Percentiles rank a stretch among this genome's conserved stretches.
Evolutionary conservation across 1,284 basidiomycete genomes (phyloP).

Genomic region (Rhodofomes roseus): DNA sequence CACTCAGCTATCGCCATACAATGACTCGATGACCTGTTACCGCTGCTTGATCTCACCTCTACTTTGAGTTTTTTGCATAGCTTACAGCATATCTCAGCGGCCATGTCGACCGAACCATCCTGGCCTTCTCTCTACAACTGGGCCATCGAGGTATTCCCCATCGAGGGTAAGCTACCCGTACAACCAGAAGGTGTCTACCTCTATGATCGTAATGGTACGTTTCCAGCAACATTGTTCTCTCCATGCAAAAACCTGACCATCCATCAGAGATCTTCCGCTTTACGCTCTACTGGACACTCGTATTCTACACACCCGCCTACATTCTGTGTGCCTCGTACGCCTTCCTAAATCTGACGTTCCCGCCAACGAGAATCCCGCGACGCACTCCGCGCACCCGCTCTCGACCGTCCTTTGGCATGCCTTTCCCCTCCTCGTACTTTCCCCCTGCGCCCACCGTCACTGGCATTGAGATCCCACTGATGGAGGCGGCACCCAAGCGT

Average conservation of each 20-base stretch:
- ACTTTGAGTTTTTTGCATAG: too few species aligned
- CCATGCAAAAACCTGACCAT: not conserved
- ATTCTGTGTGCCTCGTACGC: conserved; percentile 66
- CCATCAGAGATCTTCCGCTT: conserved; percentile 73
- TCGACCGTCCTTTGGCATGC: conserved; percentile 10
- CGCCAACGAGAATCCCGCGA: conserved; percentile 30
- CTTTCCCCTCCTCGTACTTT: conserved; percentile 12
- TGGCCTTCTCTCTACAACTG: conserved; percentile 50
- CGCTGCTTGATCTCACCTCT: too few species aligned
- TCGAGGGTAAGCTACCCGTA: conserved; percentile 34
- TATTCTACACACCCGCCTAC: conserved; percentile 72
- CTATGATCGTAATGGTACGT: conserved; percentile 29
- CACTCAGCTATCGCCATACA: too few species aligned
- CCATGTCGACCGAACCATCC: conserved; percentile 21
- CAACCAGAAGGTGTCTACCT: conserved; percentile 31
- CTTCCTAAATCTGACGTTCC: conserved; percentile 63
- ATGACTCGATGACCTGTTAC: too few species aligned
- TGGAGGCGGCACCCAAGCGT: not conserved
- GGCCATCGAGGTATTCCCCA: conserved; percentile 36
- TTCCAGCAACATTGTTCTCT: not conserved
- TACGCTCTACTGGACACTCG: conserved; percentile 82
- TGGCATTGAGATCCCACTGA: conserved; percentile 12
- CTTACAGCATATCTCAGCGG: not conserved
- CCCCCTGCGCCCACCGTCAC: conserved; percentile 8
- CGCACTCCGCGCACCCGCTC: conserved; percentile 6